These are phyloP conservation scores for Ascochyta lentis DNA, from an alignment of 2,329 filamentous ascomycete species.

Conservation along the genomic window DNA sequence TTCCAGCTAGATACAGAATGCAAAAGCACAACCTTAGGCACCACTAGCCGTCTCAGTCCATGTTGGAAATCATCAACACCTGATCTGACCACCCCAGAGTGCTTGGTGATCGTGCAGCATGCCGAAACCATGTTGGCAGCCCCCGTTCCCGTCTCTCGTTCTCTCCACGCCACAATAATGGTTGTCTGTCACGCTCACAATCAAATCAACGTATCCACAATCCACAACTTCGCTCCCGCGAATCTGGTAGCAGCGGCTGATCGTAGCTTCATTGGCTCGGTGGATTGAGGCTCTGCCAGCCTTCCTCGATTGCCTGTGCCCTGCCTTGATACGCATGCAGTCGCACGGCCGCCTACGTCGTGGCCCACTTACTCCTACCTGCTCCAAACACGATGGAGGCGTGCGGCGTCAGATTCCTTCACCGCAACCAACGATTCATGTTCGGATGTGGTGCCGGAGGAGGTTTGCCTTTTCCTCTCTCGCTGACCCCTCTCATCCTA, in stretches of 20 bases:
- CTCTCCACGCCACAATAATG: background rate
- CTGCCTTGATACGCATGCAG: background rate
- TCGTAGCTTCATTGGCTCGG: constrained; percentile 5
- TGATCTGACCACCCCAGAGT: background rate
- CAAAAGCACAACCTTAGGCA: background rate
- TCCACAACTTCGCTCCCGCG: background rate
- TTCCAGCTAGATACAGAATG: background rate
- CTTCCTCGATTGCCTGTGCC: background rate
- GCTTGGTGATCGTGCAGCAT: background rate
- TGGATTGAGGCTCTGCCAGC: constrained; percentile 13
- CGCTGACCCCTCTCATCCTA: background rate
- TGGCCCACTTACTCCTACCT: background rate
- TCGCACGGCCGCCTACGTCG: background rate
- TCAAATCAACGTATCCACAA: too few relatives aligned
- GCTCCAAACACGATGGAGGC: background rate
- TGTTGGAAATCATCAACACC: background rate
- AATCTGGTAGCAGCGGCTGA: constrained; percentile 9
- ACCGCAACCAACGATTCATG: background rate
- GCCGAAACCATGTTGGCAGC: background rate
- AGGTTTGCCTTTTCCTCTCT: background rate
- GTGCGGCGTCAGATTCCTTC: background rate
- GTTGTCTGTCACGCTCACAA: background rate
- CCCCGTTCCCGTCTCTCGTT: background rate
- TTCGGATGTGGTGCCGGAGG: background rate
- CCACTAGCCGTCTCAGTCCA: constrained; percentile 1